phyloP scores from a whole-genome alignment of 1,284 basidiomycete genomes.

The Boletellus deceptivus region DNA sequence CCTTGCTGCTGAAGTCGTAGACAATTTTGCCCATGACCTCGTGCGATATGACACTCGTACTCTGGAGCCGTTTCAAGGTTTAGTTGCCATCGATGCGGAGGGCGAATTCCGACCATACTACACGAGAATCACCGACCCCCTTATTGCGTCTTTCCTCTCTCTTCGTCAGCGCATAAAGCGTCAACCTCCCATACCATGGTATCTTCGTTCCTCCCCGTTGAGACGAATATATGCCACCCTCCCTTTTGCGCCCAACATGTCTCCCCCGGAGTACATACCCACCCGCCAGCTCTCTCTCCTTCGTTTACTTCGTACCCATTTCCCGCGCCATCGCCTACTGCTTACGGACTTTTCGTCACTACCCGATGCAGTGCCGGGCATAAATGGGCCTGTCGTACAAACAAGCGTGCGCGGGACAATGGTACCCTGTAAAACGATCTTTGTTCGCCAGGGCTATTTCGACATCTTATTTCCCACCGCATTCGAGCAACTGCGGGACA shows the following conservation, averaged over 20 bases:
- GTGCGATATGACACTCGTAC: slow-evolving; percentile 84
- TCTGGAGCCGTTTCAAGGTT: slow-evolving; percentile 79
- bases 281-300: slow-evolving; percentile 89
- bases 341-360: slow-evolving; percentile 91
- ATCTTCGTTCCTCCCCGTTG: slow-evolving; percentile 51
- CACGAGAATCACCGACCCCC: slow-evolving; percentile 81
- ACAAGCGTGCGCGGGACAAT: slow-evolving; percentile 84
- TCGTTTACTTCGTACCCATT: slow-evolving; percentile 77
- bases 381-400: slow-evolving; percentile 94
- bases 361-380: slow-evolving; percentile 83
- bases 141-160: slow-evolving; percentile 72
- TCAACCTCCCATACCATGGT: slow-evolving; percentile 52
- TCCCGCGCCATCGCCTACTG: slow-evolving; percentile 90
- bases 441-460: slow-evolving; percentile 95
- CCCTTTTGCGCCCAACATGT: slow-evolving; percentile 92
- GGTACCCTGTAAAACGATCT: slow-evolving; percentile 86
- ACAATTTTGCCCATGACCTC: slow-evolving; percentile 97
- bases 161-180: slow-evolving; percentile 59
- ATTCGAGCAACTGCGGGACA: slow-evolving; percentile 81
- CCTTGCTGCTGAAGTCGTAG: slow-evolving; percentile 93
- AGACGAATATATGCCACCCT: slow-evolving; percentile 67
- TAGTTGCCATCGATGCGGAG: slow-evolving; percentile 77
- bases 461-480: slow-evolving; percentile 99
- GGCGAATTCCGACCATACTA: slow-evolving; percentile 90
- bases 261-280: slow-evolving; percentile 88